Evolutionary conservation across 208 protist species (phyloP).

Genomic region (Trypanosomatidae sp.): DNA sequence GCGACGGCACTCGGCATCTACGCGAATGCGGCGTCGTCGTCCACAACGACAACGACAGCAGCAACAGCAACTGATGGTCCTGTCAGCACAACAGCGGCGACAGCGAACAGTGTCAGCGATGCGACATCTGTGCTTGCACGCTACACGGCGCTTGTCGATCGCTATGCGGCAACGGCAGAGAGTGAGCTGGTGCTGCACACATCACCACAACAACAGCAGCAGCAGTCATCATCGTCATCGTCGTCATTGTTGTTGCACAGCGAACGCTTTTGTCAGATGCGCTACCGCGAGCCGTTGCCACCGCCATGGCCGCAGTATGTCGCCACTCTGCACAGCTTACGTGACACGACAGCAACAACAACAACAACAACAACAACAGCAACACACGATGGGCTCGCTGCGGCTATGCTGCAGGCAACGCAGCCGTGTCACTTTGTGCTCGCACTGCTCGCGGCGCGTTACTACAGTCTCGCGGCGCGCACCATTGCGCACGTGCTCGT

Average conservation of each 20-base stretch:
- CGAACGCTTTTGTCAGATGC: too few relatives aligned
- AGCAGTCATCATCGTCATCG: too few relatives aligned
- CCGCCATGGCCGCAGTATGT: too few relatives aligned
- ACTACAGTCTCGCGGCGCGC: slow-evolving; percentile 15
- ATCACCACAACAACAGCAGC: too few relatives aligned
- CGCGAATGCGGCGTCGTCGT: slow-evolving; percentile 28
- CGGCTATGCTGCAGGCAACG: too few relatives aligned
- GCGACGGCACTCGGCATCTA: slow-evolving; percentile 30
- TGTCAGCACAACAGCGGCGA: slow-evolving; percentile 1
- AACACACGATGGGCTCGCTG: too few relatives aligned
- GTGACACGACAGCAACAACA: too few relatives aligned
- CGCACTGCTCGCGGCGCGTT: slow-evolving; percentile 30
- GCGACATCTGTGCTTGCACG: slow-evolving; percentile 13
- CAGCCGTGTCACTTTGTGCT: slow-evolving; percentile 35
- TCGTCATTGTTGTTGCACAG: too few relatives aligned
- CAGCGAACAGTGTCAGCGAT: too few relatives aligned
- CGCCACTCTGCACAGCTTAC: too few relatives aligned
- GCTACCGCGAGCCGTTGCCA: too few relatives aligned
- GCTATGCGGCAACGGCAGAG: slow-evolving; percentile 17
- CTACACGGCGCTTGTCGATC: slow-evolving; percentile 27
- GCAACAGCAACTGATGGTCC: slow-evolving; percentile 4
- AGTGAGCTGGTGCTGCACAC: slow-evolving; percentile 16
- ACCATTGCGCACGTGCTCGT: slow-evolving; percentile 17
- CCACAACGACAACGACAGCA: not conserved
- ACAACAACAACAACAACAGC: too few relatives aligned